phyloP scores from a whole-genome alignment of 768 basidiomycete species.

The Sporobolomyces phaffii region DNA sequence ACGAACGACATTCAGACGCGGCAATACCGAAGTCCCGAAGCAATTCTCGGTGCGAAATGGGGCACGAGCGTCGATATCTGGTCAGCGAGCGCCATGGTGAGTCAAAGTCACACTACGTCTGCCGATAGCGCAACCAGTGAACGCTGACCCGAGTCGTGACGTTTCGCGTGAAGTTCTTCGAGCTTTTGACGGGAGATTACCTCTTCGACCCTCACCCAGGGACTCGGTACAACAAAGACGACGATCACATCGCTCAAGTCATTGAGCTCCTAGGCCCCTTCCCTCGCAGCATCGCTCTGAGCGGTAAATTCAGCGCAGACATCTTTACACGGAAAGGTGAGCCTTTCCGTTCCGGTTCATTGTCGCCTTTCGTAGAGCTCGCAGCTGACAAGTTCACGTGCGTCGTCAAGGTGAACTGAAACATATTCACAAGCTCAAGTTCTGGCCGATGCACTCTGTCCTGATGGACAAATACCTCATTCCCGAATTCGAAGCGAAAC shows the following conservation, averaged over 20 bases:
- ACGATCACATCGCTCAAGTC: constrained; percentile 93
- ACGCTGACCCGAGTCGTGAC: background rate
- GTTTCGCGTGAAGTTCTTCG: constrained; percentile 60
- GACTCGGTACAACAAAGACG: constrained; percentile 89
- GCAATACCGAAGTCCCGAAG: constrained; percentile 95
- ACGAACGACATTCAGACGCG: constrained; percentile 97
- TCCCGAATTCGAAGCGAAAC: constrained; percentile 70
- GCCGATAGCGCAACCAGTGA: too few relatives aligned
- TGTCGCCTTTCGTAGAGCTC: background rate
- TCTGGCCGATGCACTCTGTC: constrained; percentile 69
- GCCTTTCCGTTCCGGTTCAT: too few relatives aligned
- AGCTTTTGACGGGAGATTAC: constrained; percentile 87
- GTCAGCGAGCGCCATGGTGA: constrained; percentile 88
- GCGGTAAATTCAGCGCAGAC: constrained; percentile 86
- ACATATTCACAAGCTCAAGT: constrained; percentile 88
- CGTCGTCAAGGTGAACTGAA: constrained; percentile 72
- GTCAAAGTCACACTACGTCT: too few relatives aligned
- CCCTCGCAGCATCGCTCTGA: constrained; percentile 71
- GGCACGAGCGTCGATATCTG: constrained; percentile 91
- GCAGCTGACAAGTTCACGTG: background rate
- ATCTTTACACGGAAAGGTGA: constrained; percentile 90
- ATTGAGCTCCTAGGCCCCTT: constrained; percentile 92
- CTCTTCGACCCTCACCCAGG: constrained; percentile 95
- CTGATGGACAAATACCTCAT: constrained; percentile 87
- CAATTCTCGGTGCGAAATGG: constrained; percentile 94